A percentile compares a stretch with the other conserved stretches of the same genome.
Conservation (phyloP, 2,329 filamentous ascomycete genomes). For the Xylaria sp. region DNA sequence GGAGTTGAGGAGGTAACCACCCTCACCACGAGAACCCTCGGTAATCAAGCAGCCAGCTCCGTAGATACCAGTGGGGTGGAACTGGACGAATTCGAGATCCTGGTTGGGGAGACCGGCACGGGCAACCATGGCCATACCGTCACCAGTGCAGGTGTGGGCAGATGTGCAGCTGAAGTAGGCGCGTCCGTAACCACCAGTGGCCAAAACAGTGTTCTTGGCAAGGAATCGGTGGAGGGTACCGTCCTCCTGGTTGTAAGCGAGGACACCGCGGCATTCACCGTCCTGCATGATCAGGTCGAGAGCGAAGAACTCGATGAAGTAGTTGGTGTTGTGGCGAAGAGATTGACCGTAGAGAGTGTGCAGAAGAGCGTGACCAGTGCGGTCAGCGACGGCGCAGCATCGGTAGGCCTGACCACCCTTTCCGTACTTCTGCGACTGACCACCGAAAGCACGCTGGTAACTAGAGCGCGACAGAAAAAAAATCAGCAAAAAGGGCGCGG, state of each 20-base stretch:
- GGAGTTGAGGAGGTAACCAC: constrained; percentile 94
- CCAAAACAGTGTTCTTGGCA: constrained; percentile 92
- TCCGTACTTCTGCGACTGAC: constrained; percentile 89
- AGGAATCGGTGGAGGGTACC: constrained; percentile 96
- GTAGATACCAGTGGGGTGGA: constrained; percentile 99
- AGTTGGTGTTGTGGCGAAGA: constrained; percentile 95
- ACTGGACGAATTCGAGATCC: constrained; percentile 99
- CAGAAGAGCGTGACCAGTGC: constrained; percentile 93
- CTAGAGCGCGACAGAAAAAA: constrained; percentile 37
- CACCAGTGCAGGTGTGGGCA: constrained; percentile 96
- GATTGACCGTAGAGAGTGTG: constrained; percentile 99
- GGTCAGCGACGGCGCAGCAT: constrained; percentile 91
- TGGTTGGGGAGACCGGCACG: constrained; percentile 97
- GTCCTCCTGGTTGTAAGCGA: constrained; percentile 98
- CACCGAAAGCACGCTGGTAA: constrained; percentile 98
- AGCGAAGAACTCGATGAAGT: constrained; percentile 99
- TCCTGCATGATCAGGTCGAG: constrained; percentile 97
- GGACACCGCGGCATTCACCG: constrained; percentile 90
- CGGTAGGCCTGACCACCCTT: constrained; percentile 98
- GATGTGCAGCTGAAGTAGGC: constrained; percentile 98
- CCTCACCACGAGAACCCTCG: constrained; percentile 95
- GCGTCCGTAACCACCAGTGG: constrained; percentile 95
- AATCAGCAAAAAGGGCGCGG: constrained; percentile 19
- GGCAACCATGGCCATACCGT: constrained; percentile 99
- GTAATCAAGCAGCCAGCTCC: constrained; percentile 97